Conservation (phyloP, 306 rosid genomes). For the Citrullus mucosospermus region DNA sequence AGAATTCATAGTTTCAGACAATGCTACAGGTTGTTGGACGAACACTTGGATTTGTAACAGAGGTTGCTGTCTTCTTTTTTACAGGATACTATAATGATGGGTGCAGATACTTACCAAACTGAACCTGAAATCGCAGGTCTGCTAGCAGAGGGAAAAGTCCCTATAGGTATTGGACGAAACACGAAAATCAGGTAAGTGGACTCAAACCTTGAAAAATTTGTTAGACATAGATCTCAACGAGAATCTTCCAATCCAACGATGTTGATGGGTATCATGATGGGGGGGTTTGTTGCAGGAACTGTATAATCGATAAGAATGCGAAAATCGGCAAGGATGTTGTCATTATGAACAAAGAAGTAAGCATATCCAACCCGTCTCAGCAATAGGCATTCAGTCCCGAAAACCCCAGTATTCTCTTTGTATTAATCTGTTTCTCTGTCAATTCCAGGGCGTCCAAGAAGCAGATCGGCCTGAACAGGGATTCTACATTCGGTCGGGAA, state of each 20-base stretch:
- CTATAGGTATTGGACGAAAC: constrained; percentile 72
- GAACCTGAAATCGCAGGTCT: constrained; percentile 79
- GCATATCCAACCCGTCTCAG: background rate
- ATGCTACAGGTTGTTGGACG: background rate
- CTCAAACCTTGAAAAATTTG: background rate
- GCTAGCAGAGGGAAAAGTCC: constrained; percentile 67
- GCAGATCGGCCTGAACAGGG: constrained; percentile 76
- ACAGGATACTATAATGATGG: constrained; percentile 88
- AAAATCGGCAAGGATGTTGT: constrained; percentile 63
- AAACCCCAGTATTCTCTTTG: background rate
- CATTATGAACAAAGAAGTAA: constrained; percentile 75
- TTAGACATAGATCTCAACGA: background rate
- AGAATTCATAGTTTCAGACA: background rate
- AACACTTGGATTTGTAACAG: background rate
- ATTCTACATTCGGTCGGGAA: constrained; percentile 71
- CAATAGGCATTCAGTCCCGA: background rate
- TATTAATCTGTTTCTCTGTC: background rate
- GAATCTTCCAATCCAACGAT: background rate
- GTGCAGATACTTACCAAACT: constrained; percentile 89
- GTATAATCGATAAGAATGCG: constrained; percentile 86
- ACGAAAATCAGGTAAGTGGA: constrained; percentile 55
- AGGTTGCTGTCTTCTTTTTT: background rate
- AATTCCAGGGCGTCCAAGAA: constrained; percentile 59
- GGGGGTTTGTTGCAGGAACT: constrained; percentile 39
- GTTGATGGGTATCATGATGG: background rate